Percentiles rank a stretch among this genome's conserved stretches.
phyloP scores from a whole-genome alignment of 2,329 filamentous ascomycete genomes.

The Ceratocystis papillata region DNA sequence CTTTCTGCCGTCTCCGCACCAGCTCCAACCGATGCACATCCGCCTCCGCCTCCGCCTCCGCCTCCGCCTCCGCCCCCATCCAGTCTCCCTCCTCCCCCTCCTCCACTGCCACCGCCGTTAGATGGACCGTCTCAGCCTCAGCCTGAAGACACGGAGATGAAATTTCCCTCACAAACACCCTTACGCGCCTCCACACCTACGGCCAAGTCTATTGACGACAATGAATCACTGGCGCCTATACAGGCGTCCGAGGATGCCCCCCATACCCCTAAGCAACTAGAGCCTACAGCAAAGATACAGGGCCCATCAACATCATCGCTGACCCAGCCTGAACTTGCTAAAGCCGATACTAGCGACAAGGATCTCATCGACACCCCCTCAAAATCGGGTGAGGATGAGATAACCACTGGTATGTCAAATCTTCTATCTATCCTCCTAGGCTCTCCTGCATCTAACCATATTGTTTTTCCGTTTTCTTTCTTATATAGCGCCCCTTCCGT shows the following conservation, averaged over 20 bases:
- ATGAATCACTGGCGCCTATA: background rate
- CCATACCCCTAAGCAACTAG: background rate
- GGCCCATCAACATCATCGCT: background rate
- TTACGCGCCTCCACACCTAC: slow-evolving; percentile 9
- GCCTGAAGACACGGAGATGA: background rate
- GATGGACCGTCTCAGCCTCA: background rate
- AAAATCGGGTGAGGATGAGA: background rate
- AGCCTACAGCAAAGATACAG: background rate
- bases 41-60: background rate
- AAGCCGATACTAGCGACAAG: background rate
- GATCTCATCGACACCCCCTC: background rate
- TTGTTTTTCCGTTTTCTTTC: background rate
- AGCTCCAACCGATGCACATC: background rate
- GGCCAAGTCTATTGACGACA: background rate
- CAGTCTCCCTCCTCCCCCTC: background rate
- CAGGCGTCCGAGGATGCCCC: background rate
- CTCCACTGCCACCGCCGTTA: background rate
- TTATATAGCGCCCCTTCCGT: background rate
- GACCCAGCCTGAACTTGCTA: background rate
- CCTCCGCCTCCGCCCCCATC: background rate
- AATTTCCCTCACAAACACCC: background rate
- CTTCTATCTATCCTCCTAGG: background rate
- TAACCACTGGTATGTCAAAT: background rate
- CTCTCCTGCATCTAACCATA: background rate
- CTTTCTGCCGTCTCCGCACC: background rate